phyloP scores from a whole-genome alignment of 1,139 yeast species.

The Yamadazyma trypodendri region DNA sequence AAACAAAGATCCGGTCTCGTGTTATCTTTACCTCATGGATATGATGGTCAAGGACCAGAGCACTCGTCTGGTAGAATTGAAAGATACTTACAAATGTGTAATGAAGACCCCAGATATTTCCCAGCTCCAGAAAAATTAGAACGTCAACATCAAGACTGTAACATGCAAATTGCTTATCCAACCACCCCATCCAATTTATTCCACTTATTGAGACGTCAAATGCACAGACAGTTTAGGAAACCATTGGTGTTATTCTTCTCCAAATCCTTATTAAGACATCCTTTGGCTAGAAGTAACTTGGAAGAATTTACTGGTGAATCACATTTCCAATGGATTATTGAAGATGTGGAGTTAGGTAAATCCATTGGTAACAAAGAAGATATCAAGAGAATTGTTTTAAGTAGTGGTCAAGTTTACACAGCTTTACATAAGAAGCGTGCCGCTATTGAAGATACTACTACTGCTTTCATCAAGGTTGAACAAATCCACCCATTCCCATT shows the following conservation, averaged over 20 bases:
- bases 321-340: conserved; percentile 93
- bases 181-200: conserved; percentile 96
- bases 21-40: conserved; percentile 96
- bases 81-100: conserved; percentile 92
- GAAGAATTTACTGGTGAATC: conserved; percentile 88
- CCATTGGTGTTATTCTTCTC: conserved; percentile 90
- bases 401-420: conserved; percentile 94
- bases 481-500: conserved; percentile 99
- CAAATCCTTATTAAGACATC: conserved; percentile 93
- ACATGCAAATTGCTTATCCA: conserved; percentile 97
- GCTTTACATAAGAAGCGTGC: conserved; percentile 89
- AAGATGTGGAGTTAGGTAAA: conserved; percentile 82
- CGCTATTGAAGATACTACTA: conserved; percentile 67
- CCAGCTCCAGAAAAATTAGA: conserved; percentile 85
- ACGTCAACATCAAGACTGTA: conserved; percentile 98
- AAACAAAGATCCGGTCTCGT: conserved; percentile 97
- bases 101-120: conserved; percentile 94
- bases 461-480: conserved; percentile 88
- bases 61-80: conserved; percentile 98
- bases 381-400: conserved; percentile 81
- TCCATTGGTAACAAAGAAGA: conserved; percentile 75
- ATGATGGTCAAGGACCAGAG: conserved; percentile 99
- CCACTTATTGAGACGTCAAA: conserved; percentile 98
- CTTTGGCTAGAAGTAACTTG: conserved; percentile 86
- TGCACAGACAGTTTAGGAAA: conserved; percentile 99